Evolutionary conservation across 768 basidiomycete genomes (phyloP), one percentile per base, ranked within the genome.

Genomic region (Suillus spraguei): DNA sequence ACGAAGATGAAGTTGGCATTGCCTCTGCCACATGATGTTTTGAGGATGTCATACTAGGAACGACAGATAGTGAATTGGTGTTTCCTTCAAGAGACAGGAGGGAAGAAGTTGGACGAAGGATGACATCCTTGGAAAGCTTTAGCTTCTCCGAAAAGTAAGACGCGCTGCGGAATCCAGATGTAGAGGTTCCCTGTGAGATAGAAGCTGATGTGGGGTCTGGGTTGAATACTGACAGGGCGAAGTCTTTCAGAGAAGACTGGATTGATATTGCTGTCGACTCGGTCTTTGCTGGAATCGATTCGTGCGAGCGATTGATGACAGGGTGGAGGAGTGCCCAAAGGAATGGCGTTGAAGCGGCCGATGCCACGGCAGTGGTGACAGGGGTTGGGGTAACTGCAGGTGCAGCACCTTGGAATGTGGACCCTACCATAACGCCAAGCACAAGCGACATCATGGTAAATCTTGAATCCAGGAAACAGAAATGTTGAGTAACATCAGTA

Each of bases 381-480:
- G 67, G 50, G 24, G 68, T 58, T 6, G 74, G 52, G 28, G 66
- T 63, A 22, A 68, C 64, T n/a, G 66, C 65, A 44, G 72, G 66
- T 38, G 63, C 50, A 22, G 70, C 62, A 20, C 56, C 56, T 28
- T 38, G 56, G 52, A 77, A 63, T 8, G 68, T 65, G 24, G 72
- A 63, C 24, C 74, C 72, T 44, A 76, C 68, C 9, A 87, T 77
- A 49, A 85, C 39, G 74, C 88, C 80, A 35, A 90, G 77, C n/a
- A 91, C 80, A 44, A 92, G 78, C 44, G 89, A 89, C 66, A 92
- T 76, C 55, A 92, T 72, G 1, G 89, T 87, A 64, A 92, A 82
- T 55, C 90, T 92, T 65, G n/a, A 53, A 49, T 59, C 32, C 33
- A 35, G 60, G 55, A 56, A 56, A 28, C 16, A 39, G 8, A 28